Percentiles rank a stretch among this genome's conserved stretches.
phyloP scores from a whole-genome alignment of 2,329 filamentous ascomycete species.

The Tolypocladium ophioglossoides region DNA sequence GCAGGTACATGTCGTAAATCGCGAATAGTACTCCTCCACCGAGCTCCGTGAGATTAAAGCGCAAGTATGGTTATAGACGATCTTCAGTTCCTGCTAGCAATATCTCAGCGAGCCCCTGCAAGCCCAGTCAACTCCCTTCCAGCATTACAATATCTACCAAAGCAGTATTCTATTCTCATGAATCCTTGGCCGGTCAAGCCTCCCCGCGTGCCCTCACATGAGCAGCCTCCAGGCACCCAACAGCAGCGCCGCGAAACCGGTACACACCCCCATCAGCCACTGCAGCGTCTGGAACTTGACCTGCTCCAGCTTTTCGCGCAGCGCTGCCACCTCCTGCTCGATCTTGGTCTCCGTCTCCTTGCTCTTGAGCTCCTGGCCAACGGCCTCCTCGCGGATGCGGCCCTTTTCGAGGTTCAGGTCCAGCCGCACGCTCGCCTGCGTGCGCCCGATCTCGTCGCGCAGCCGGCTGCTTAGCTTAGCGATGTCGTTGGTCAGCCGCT shows the following conservation, averaged over 20 bases:
- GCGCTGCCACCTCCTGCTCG: constrained; percentile 87
- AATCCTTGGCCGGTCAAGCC: background rate
- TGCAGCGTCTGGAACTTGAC: constrained; percentile 98
- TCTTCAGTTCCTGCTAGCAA: background rate
- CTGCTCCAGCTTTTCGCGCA: constrained; percentile 86
- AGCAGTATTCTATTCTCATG: background rate
- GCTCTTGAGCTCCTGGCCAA: constrained; percentile 93
- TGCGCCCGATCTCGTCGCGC: constrained; percentile 87
- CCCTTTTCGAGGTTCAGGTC: constrained; percentile 97
- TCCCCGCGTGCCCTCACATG: constrained; percentile 34
- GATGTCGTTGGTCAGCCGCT: constrained; percentile 87
- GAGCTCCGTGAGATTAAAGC: background rate
- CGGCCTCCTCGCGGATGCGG: constrained; percentile 89
- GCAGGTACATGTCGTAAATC: too few species aligned
- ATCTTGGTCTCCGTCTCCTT: constrained; percentile 98
- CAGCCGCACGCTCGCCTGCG: constrained; percentile 82
- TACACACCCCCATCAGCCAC: constrained; percentile 87
- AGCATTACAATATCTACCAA: background rate
- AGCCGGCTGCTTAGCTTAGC: constrained; percentile 85
- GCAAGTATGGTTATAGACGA: too few species aligned
- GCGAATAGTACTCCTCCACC: background rate
- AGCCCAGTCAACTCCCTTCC: background rate
- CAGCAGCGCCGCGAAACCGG: constrained; percentile 55
- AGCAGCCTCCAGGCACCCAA: constrained; percentile 61
- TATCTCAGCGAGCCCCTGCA: background rate